A percentile compares a stretch with the other conserved stretches of the same genome.
Evolutionary conservation across 305 asterid species (phyloP).

Genomic region (Fraxinus baroniana): DNA sequence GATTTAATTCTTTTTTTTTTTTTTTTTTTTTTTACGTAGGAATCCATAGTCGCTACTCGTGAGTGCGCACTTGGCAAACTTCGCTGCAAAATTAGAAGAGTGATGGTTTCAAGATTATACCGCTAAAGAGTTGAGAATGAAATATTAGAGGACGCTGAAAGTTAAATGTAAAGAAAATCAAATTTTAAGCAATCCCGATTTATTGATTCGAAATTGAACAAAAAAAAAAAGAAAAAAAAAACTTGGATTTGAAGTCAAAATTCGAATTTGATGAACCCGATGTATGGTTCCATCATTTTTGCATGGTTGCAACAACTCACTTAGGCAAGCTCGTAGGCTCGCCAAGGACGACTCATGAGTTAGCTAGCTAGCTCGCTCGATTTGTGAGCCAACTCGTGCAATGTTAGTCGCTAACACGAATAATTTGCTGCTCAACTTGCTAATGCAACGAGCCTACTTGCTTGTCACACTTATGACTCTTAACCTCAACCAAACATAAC

Average conservation of each 20-base stretch:
- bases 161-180: background rate
- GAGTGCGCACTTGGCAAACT: too few species aligned
- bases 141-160: background rate
- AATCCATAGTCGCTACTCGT: too few species aligned
- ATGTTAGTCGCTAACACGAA: background rate
- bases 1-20: too few species aligned
- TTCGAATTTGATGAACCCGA: background rate
- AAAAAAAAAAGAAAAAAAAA: too few species aligned
- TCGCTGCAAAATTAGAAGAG: background rate
- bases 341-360: background rate
- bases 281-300: background rate
- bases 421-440: background rate
- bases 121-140: background rate
- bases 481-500: background rate
- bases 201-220: too few species aligned
- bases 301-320: background rate
- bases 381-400: background rate
- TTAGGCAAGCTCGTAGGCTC: background rate
- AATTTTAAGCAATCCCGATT: background rate
- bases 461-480: too few species aligned
- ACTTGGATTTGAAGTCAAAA: background rate
- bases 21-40: too few species aligned
- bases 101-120: too few species aligned
- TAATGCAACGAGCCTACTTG: background rate
- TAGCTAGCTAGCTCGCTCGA: background rate